A percentile compares a stretch with the other conserved stretches of the same genome.
Conservation (phyloP, 202 grass and related monocot species). For the Cymbopogon flexuosus region DNA sequence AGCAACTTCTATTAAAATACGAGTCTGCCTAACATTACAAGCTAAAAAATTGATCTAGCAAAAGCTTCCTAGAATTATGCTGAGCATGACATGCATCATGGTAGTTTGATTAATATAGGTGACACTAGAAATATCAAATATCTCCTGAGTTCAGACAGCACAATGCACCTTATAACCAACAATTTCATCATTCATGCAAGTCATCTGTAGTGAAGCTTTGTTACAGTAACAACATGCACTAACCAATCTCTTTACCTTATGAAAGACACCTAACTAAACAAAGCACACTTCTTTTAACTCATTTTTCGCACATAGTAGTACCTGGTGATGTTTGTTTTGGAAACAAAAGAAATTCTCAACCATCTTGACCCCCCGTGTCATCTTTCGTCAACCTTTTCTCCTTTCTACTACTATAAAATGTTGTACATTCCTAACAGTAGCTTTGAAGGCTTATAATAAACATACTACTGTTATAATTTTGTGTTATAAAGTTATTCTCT, state of each 20-base stretch:
- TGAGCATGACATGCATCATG: neutral
- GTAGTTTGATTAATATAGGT: neutral
- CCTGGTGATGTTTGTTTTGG: neutral
- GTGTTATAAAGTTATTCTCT: neutral
- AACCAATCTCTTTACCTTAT: neutral
- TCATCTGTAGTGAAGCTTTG: neutral
- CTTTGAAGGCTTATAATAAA: neutral
- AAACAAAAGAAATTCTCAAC: neutral
- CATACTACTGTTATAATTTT: neutral
- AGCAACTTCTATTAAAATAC: neutral
- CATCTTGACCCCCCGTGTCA: neutral
- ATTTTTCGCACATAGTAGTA: neutral
- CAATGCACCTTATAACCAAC: neutral
- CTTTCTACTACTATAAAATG: neutral
- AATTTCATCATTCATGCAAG: conserved; percentile 21
- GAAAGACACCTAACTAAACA: neutral
- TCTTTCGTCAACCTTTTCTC: neutral
- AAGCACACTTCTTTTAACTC: neutral
- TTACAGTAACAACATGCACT: conserved; percentile 10
- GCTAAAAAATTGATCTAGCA: neutral
- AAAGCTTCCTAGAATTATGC: neutral
- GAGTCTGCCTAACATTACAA: neutral
- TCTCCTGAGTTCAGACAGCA: conserved; percentile 1
- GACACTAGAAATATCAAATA: neutral
- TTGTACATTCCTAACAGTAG: neutral